phyloP scores from a whole-genome alignment of 805 yeast genomes.

The Ogataea thermomethanolica region DNA sequence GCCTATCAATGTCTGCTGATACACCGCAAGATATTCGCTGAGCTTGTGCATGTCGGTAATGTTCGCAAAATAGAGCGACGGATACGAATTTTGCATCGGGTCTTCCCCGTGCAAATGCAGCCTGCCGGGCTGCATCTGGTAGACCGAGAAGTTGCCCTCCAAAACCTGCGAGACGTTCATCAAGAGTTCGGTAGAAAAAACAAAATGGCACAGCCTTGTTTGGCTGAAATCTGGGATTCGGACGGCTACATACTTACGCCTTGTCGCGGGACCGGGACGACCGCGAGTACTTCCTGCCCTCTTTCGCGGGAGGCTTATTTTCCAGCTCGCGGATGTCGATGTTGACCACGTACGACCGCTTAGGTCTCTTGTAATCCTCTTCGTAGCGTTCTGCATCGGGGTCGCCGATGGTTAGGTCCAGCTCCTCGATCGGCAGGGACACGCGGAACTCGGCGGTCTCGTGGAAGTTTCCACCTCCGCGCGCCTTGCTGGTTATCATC shows the following conservation, averaged over 20 bases:
- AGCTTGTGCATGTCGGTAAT: background rate
- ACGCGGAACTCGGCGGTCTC: constrained; percentile 42
- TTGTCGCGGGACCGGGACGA: constrained; percentile 5
- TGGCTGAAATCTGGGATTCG: no score
- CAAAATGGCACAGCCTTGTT: background rate
- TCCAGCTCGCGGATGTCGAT: constrained; percentile 42
- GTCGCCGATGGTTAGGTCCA: constrained; percentile 21
- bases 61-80: constrained; percentile 3
- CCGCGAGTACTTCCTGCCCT: constrained; percentile 7
- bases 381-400: constrained; percentile 7
- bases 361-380: constrained; percentile 25
- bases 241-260: no score
- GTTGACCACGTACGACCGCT: constrained; percentile 40
- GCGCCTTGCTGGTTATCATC: constrained; percentile 38
- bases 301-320: constrained; percentile 22
- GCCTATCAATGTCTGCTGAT: constrained; percentile 28
- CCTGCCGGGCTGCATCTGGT: constrained; percentile 10
- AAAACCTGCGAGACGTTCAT: background rate
- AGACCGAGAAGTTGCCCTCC: constrained; percentile 7
- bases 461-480: constrained; percentile 24
- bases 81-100: background rate
- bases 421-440: constrained; percentile 37
- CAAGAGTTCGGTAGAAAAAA: background rate
- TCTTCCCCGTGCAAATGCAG: background rate
- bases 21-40: background rate